Evolutionary conservation across 495 filamentous ascomycete species (phyloP).

Genomic region (Chaetomium fimeti): DNA sequence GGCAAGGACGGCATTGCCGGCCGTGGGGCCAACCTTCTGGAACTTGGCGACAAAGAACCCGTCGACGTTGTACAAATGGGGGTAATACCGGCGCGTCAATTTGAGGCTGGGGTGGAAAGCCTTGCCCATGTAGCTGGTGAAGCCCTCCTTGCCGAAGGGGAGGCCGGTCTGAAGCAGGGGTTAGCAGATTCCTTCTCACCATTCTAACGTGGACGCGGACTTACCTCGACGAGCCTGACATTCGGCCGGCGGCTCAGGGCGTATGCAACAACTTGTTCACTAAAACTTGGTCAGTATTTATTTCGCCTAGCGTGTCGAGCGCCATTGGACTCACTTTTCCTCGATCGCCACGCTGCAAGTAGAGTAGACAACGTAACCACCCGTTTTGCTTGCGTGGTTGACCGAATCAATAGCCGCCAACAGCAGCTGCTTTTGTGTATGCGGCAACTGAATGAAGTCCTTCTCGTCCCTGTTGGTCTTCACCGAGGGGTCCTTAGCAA

Average conservation of each 20-base stretch:
- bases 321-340: slow-evolving; percentile 34
- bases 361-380: slow-evolving; percentile 92
- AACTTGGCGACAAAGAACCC: slow-evolving; percentile 98
- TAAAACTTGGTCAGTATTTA: slow-evolving; percentile 65
- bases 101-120: slow-evolving; percentile 82
- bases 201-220: not conserved
- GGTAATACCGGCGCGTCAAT: slow-evolving; percentile 85
- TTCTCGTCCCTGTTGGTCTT: slow-evolving; percentile 97
- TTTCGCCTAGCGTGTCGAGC: not conserved
- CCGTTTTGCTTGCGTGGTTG: slow-evolving; percentile 64
- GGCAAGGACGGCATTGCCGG: slow-evolving; percentile 52
- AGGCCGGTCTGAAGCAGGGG: slow-evolving; percentile 61
- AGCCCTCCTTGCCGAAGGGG: slow-evolving; percentile 88
- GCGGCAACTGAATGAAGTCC: slow-evolving; percentile 84
- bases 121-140: slow-evolving; percentile 84
- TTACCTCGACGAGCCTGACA: slow-evolving; percentile 76
- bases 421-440: slow-evolving; percentile 90
- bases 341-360: slow-evolving; percentile 58
- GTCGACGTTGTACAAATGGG: slow-evolving; percentile 93
- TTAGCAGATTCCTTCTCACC: slow-evolving; percentile 15
- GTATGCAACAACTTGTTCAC: slow-evolving; percentile 92
- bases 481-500: slow-evolving; percentile 89
- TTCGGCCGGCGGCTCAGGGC: slow-evolving; percentile 87
- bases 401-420: slow-evolving; percentile 93
- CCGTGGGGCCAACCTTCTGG: slow-evolving; percentile 81